Evolutionary conservation across 83 land plant species (phyloP), one percentile per base, ranked within the genome.

Genomic region (Diphasiastrum complanatum): DNA sequence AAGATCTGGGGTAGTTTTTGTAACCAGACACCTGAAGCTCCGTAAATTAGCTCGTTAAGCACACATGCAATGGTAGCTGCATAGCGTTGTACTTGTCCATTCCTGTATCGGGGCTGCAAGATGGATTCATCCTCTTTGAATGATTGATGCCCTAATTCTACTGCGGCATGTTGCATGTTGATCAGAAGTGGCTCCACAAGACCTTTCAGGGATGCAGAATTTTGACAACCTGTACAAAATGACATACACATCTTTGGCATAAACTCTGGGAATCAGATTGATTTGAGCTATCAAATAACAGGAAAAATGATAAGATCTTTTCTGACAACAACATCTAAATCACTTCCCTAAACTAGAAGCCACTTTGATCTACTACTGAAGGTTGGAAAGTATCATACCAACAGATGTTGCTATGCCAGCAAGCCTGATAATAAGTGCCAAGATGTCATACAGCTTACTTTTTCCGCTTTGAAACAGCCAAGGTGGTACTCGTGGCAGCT

Each of bases 401-500:
- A 82, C 53, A 26, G 76, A 30, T 18, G 75, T 51, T 18, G 96
- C 81, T 51, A 84, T 62, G 46, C 86, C 85, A 34, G 78, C 78
- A 50, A 89, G 96, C 72, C 99, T 79, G 43, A 93, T 72, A 63
- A 82, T 80, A 38, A 81, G 76, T 46, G 89, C 82, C 74, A 93
- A 68, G 47, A 76, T 73, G 30, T 65, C 27, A 41, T 93, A 93
- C 3, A 89, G 56, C 27, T 86, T 81, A 31, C 68, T 68, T 51
- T 76, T 67, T 58, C 78, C 81, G 57, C 66, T 61, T 52, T 79
- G 58, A 47, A 57, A 61, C 65, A 93, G 81, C 99, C 99, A 93
- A 61, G 99, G 99, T 38, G 99, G 96, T 84, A 85, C 76, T 51
- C 80, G 78, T 1, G 99, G 99, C 14, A 92, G 69, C 62, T 66